Base-by-base conservation (phyloP, 2,329 filamentous ascomycete genomes). In the Neocatenulostroma microsporum region DNA sequence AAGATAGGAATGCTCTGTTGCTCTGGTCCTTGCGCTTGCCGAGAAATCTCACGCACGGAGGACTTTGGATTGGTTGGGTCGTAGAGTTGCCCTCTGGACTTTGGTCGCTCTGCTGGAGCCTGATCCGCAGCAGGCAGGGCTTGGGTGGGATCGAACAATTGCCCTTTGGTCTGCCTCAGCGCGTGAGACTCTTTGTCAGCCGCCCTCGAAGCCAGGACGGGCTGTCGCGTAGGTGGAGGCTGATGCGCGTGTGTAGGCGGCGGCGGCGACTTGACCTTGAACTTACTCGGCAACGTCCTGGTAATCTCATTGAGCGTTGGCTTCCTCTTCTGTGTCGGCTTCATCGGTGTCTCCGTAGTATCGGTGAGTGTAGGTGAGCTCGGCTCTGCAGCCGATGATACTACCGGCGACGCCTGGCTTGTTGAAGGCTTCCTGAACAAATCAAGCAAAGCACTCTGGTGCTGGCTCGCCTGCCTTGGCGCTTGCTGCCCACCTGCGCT, bases 391-490 rank as follows among this genome's bases (percentile, higher is more conserved):
- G 34, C 13, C 18, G 41, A 27, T 12, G 32, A 24, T 31, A 30
- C 12, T 4, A 30, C 21, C 25, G 43, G 41, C 7, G 33, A 18
- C 11, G 35, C 19, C 15, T 39, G 36, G 12, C 43, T 19, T 24
- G 44, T 25, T 30, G 48, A 47, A 11, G 54, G 45, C 42, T 57
- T 51, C 10, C 56, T 56, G 48, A 73, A 69, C 2, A 72, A 50
- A 39, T 60, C 64, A 17, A 73, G 50, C 15, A 73, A 48, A 6
- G 62, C 57, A 33, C 62, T 60, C 43, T 70, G 66, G 33, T 70
- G 67, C 13, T 34, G 13, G 35, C 21, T 40, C 15, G 40, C 25
- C 20, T 42, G 21, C 15, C 30, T 54, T 12, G 55, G 14, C n/a
- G 26, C 20, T 21, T 34, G 26, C n/a, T n/a, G n/a, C n/a, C n/a